Evolutionary conservation across 345 rosid genomes (phyloP), one percentile per base, ranked within the genome.

Genomic region (Populus pruinosa): DNA sequence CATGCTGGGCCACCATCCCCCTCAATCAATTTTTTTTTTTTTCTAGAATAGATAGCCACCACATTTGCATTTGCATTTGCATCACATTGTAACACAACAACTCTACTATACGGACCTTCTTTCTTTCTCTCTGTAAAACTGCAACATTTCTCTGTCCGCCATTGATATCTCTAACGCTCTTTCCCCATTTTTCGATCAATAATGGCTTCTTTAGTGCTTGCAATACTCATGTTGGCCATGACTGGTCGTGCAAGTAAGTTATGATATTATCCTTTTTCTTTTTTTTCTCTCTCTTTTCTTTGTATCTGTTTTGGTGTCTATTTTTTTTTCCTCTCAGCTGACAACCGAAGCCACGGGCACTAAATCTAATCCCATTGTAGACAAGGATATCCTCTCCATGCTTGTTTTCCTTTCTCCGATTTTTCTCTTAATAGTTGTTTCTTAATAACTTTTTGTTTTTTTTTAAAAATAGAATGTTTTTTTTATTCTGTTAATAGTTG

Each of bases 211-310:
- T 36, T 80, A 29, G 67, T 41, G 16, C 43, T 80, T 70, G 79
- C 76, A 50, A 70, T 80, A 71, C 76, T 80, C 47, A 36, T 80
- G 72, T 39, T 70, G 76, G 33, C 56, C 79, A 75, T 80, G 76
- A 63, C 82, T 80, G 82, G 82, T 76, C 79, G 53, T 69, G 82
- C 79, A 21, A 70, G 82, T 80, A 53, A 80, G 78, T 61, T 67
- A 66, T 35, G 67, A 5, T 8, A 21, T 56, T 18, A 18, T 5
- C 64, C 11, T 8, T 71, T 27, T n/a, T n/a, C n/a, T n/a, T n/a
- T n/a, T 31, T 2, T 31, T 2, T 2, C 33, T 31, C 3, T 31
- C 3, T 13, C 5, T 35, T 2, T 21, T 33, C 5, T 0, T 71
- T 14, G 13, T 23, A 2, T 4, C 5, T 20, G 5, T 16, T 59